Evolutionary conservation across 2,329 filamentous ascomycete species (phyloP), one percentile per base, ranked within the genome.

Genomic region (Ascochyta clinopodiicola): DNA sequence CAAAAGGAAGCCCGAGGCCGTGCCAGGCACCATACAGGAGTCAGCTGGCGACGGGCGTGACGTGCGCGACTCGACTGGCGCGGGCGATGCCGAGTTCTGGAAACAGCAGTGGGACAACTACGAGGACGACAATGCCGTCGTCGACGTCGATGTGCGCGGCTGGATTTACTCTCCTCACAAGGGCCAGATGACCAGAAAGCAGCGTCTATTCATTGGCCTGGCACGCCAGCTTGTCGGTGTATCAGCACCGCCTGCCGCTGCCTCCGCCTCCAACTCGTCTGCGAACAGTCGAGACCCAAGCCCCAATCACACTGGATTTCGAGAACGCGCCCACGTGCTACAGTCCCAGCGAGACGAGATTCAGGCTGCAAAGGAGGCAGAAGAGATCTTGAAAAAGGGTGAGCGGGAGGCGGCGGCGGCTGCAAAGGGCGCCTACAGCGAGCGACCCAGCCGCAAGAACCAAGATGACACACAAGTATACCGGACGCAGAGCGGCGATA

Each of bases 101-200:
- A 85, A 84, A 37, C 80, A 86, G 50, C 87, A 94, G 68, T 96
- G 91, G 90, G 86, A 93, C 53, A 84, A 84, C 57, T 84, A 88
- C 48, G 90, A 96, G 72, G 88, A 94, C 56, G 88, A 92, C 67
- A 90, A 89, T 72, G 92, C 93, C 0, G 81, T 97, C 4, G 90
- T 97, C 1, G 94, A 98, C 70, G 91, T 98, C 6, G 94, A 99
- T 73, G 91, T 99, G 22, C 85, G 94, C 64, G 95, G 95, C 13
- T 99, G 96, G 95, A 85, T 98, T 46, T 99, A 96, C 75, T 86
- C 87, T 35, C 94, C 94, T 17, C 91, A 94, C 68, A 84, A 83
- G 62, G 92, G 92, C 0, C 92, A 91, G 4, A 87, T 97, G 84
- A 94, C 86, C 24, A 85, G 93, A 64, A 92, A 92, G 68, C 96